phyloP scores from a whole-genome alignment of 2,329 filamentous ascomycete genomes.

The Aspergillus sp. region DNA sequence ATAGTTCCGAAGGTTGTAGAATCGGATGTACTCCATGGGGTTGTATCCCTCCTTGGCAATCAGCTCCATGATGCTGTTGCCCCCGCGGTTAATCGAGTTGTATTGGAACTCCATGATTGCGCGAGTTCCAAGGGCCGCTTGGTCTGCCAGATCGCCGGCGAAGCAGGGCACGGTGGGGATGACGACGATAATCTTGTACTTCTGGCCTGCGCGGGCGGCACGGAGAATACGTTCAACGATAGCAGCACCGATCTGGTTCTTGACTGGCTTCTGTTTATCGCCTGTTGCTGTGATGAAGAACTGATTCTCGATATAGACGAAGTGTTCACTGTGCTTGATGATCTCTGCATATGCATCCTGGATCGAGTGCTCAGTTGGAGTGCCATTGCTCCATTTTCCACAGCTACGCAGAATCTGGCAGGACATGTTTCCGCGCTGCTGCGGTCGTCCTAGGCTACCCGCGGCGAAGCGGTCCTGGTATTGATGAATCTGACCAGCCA shows the following conservation, averaged over 20 bases:
- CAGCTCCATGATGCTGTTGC: slow-evolving; percentile 84
- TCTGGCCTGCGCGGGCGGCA: slow-evolving; percentile 77
- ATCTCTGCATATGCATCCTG: slow-evolving; percentile 80
- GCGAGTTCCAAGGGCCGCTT: slow-evolving; percentile 79
- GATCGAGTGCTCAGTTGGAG: slow-evolving; percentile 79
- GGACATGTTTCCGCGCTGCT: slow-evolving; percentile 34
- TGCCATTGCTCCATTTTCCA: slow-evolving; percentile 95
- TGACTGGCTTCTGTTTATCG: slow-evolving; percentile 77
- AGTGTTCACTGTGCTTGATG: slow-evolving; percentile 86
- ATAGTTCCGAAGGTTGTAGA: slow-evolving; percentile 93
- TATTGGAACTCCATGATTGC: slow-evolving; percentile 99
- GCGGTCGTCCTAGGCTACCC: slow-evolving; percentile 15
- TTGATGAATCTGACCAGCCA: slow-evolving; percentile 45
- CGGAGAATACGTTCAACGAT: slow-evolving; percentile 88
- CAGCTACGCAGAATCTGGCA: slow-evolving; percentile 68
- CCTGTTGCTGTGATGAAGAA: slow-evolving; percentile 97
- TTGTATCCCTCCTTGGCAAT: slow-evolving; percentile 75
- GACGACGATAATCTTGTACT: slow-evolving; percentile 85
- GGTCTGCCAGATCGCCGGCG: slow-evolving; percentile 81
- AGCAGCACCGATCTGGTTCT: slow-evolving; percentile 85
- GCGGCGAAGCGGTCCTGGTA: slow-evolving; percentile 41
- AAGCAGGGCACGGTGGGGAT: slow-evolving; percentile 93
- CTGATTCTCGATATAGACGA: slow-evolving; percentile 96
- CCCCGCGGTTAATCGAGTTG: slow-evolving; percentile 89
- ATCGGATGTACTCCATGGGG: slow-evolving; percentile 78